Base-by-base conservation (phyloP, 306 rosid genomes). In the Prunus mira region DNA sequence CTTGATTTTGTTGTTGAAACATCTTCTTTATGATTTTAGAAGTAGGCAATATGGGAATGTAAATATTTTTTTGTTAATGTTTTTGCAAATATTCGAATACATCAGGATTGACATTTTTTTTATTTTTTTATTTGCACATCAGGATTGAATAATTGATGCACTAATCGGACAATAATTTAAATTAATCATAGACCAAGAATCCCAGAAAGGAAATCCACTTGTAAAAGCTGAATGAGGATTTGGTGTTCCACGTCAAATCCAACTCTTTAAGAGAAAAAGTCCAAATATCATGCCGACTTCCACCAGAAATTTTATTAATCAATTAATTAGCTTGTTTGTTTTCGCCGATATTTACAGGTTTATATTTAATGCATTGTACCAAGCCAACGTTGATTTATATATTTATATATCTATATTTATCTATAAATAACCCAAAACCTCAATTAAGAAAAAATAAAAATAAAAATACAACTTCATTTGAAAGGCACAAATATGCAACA, bases 201-300 rank as follows among this genome's bases (percentile, higher is more conserved):
- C 25, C 14, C 25, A 3, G 0, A 27, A 52, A 54, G 73, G 67
- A 64, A 38, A 41, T 41, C 67, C 72, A 79, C 78, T 65, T 10
- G 78, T 72, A 3, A 65, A 45, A 79, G 70, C 28, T 72, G 0
- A 38, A 4, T 5, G 49, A 6, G 5, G 15, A 63, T 30, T 72
- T 57, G 45, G 67, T 41, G 17, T 61, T 62, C 76, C 80, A 51
- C 72, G n/a, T 69, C 72, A 19, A 50, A 45, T 51, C 66, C 79
- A 32, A 67, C 51, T 69, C 19, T 47, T 51, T 30, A 14, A 14
- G 7, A 38, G 43, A 38, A 38, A 7, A 38, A n/a, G 45, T 30
- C 43, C 64, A 30, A 10, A 57, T 46, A 46, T 34, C 49, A 9
- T 72, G 45, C 38, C 78, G 46, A 67, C 52, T 50, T 13, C n/a